Evolutionary conservation across 768 basidiomycete species (phyloP).

Genomic region (Tricholoma sp.): DNA sequence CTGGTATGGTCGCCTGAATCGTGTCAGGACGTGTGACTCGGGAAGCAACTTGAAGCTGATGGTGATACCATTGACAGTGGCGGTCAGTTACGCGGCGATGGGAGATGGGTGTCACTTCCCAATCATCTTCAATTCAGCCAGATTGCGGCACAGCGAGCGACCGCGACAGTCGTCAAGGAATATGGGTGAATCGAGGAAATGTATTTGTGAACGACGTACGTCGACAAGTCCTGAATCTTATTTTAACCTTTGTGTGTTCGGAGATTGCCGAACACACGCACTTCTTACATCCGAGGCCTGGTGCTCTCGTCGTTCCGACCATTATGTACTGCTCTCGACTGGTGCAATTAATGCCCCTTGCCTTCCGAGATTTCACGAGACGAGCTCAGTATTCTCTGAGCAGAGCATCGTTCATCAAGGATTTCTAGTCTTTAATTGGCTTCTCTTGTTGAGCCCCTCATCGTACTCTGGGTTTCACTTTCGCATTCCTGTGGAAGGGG

Average conservation of each 20-base stretch:
- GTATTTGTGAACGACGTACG: not conserved
- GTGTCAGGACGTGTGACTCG: too few species aligned
- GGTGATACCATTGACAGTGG: too few species aligned
- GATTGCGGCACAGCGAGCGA: too few species aligned
- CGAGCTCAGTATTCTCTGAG: not conserved
- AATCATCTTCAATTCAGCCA: too few species aligned
- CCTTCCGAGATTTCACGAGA: not conserved
- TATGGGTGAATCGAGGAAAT: too few species aligned
- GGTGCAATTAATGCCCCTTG: slow-evolving; percentile 1
- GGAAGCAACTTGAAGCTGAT: too few species aligned
- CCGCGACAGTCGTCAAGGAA: too few species aligned
- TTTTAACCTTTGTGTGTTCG: slow-evolving; percentile 5
- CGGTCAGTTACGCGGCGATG: too few species aligned
- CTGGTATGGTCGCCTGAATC: too few species aligned
- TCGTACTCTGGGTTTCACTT: slow-evolving; percentile 1
- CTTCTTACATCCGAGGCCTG: slow-evolving; percentile 12
- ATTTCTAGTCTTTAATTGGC: not conserved
- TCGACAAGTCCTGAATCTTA: not conserved
- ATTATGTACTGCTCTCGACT: not conserved
- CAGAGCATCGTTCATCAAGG: not conserved
- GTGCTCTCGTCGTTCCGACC: not conserved
- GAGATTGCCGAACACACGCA: slow-evolving; percentile 19
- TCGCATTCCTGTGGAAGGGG: not conserved
- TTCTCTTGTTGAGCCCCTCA: not conserved
- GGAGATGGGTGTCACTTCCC: too few species aligned